Evolutionary conservation across 805 yeast species (phyloP), one percentile per base, ranked within the genome.

Genomic region (Saturnispora zaruensis): DNA sequence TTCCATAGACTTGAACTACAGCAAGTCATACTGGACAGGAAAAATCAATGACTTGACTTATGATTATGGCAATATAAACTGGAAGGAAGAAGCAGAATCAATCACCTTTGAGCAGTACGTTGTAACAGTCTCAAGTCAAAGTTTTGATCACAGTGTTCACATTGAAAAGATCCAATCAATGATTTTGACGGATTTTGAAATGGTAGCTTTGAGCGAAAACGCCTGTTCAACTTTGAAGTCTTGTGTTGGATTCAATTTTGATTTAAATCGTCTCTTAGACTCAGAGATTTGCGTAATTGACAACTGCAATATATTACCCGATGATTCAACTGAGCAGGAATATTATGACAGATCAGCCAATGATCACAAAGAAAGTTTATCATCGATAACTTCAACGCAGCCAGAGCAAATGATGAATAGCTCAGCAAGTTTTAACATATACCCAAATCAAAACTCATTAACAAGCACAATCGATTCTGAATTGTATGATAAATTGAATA

Each of bases 101-200:
- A 4, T 45, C 6, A 38, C 48, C 14, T 26, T 45, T 6, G 48
- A 45, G 18, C 48, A 45, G 21, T 45, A 45, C 18, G 28, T 45
- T 40, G 48, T 45, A 6, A 24, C 48, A 5, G 46, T 44, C 21
- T 33, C 38, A 33, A 6, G n/a, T 16, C 23, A 20, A 16, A 16
- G n/a, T n/a, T 11, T 9, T 28, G 45, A 43, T 43, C 9, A 37
- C 3, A 45, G 40, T 37, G 23, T 45, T 24, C n/a, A 30, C 24
- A 32, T 45, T 11, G 48, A 45, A 37, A 21, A 28, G 11, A 45
- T 45, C 9, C 48, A 45, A 30, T 45, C 48, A 11, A 45, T 45
- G 7, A 26, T 45, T 20, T 16, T 45, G 7, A 45, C 43, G 11
- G 48, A 45, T 16, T 45, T 26, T 37, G 48, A 37, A 13, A 28